A percentile compares a stretch with the other conserved stretches of the same genome.
phyloP scores from a whole-genome alignment of 768 basidiomycete species.

The Boletales sp. region DNA sequence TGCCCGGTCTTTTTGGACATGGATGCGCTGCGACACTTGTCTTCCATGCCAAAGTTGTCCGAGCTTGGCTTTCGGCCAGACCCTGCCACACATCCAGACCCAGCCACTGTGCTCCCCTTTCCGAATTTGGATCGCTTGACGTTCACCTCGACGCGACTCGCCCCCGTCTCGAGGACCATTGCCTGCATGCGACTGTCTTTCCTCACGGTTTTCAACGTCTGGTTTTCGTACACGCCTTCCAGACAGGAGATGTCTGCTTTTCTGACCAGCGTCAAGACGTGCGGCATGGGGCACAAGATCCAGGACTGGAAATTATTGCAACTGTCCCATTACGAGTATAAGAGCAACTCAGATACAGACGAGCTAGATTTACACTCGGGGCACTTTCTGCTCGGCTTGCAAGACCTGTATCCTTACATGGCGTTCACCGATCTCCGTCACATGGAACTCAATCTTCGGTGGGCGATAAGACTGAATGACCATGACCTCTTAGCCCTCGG shows the following conservation, averaged over 20 bases:
- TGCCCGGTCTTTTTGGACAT: not conserved
- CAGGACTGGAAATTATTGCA: not conserved
- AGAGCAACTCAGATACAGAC: not conserved
- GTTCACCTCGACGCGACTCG: not conserved
- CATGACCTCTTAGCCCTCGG: too few relatives aligned
- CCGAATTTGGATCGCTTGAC: not conserved
- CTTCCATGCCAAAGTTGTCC: not conserved
- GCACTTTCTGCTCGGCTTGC: not conserved
- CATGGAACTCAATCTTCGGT: not conserved
- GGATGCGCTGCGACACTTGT: not conserved
- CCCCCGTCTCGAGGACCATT: not conserved
- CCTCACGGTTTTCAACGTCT: not conserved
- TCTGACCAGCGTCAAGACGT: not conserved
- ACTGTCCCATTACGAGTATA: too few relatives aligned
- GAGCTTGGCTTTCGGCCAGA: too few relatives aligned
- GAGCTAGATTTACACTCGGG: too few relatives aligned
- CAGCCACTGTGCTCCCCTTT: not conserved
- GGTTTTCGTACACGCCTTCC: not conserved
- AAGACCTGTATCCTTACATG: conserved; percentile 1
- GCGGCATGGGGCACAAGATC: not conserved
- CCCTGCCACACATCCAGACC: too few relatives aligned
- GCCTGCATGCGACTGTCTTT: not conserved
- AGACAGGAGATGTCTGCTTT: not conserved
- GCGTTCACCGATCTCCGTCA: not conserved
- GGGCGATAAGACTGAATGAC: too few relatives aligned